Evolutionary conservation across 768 basidiomycete genomes (phyloP).

Genomic region (Leccinum uliginosum): DNA sequence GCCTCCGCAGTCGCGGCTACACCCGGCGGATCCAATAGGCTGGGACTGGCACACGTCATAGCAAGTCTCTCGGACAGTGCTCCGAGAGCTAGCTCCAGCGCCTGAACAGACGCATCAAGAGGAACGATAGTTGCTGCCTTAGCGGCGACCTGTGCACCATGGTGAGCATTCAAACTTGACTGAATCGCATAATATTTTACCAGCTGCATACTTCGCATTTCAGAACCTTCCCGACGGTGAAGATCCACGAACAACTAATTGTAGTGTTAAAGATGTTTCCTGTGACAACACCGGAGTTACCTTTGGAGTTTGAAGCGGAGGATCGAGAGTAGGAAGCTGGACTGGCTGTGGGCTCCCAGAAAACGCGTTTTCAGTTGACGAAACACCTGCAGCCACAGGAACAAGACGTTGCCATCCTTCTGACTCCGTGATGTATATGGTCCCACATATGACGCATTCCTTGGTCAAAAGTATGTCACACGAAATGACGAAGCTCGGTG

Average conservation of each 20-base stretch:
- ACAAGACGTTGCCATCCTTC: constrained; percentile 47
- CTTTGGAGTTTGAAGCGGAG: constrained; percentile 25
- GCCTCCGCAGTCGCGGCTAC: constrained; percentile 65
- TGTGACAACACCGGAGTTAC: constrained; percentile 11
- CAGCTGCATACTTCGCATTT: constrained; percentile 17
- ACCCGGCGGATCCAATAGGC: constrained; percentile 40
- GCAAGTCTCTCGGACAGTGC: constrained; percentile 49
- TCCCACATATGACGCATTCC: constrained; percentile 78
- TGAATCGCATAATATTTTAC: constrained; percentile 2
- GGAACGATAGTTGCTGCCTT: constrained; percentile 9
- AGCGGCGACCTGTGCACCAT: constrained; percentile 13
- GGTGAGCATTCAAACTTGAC: constrained; percentile 3
- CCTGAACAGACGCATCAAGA: constrained; percentile 34
- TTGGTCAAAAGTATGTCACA: constrained; percentile 33
- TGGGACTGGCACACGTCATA: constrained; percentile 36
- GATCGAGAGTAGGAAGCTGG: constrained; percentile 33
- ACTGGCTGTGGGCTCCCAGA: constrained; percentile 18
- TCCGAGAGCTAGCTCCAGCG: constrained; percentile 52
- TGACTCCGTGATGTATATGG: constrained; percentile 55
- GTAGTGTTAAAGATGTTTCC: constrained; percentile 4
- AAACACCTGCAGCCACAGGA: constrained; percentile 18
- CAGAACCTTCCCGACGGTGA: constrained; percentile 9
- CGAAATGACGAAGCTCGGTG: background rate
- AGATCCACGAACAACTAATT: constrained; percentile 21
- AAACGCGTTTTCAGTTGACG: constrained; percentile 2